These are phyloP conservation scores for Berkeleyomyces rouxiae DNA, from an alignment of 2,329 filamentous ascomycete species.

Conservation along the genomic window DNA sequence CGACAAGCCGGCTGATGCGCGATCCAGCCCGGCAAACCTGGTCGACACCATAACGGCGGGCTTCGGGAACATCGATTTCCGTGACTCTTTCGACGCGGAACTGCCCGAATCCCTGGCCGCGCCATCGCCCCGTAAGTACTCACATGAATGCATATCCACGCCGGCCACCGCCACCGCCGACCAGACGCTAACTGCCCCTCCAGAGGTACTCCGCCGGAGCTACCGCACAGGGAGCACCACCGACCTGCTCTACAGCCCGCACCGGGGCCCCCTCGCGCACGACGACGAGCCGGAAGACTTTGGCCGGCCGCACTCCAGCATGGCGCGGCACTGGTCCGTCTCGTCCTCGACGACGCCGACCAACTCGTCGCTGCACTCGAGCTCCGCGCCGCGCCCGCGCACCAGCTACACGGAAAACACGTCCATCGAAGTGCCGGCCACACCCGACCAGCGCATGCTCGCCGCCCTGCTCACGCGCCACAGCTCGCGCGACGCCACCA, in stretches of 20 bases:
- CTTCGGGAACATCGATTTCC: conserved; percentile 5
- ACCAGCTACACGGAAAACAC: conserved; percentile 30
- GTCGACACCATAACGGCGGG: conserved; percentile 11
- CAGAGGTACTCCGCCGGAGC: conserved; percentile 9
- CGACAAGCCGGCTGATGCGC: background rate
- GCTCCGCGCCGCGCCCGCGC: conserved; percentile 23
- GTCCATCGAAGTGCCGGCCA: conserved; percentile 24
- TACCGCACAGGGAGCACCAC: conserved; percentile 11
- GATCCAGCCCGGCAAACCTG: background rate
- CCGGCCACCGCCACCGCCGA: background rate
- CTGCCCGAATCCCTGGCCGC: conserved; percentile 9
- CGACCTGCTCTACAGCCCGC: conserved; percentile 15
- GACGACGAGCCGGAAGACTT: conserved; percentile 20
- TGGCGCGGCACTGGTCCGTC: conserved; percentile 25
- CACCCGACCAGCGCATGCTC: conserved; percentile 8
- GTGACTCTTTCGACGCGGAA: conserved; percentile 1
- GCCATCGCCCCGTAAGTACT: conserved; percentile 13
- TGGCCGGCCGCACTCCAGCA: conserved; percentile 21
- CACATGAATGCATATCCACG: background rate
- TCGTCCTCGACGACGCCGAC: conserved; percentile 28
- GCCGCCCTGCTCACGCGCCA: conserved; percentile 15
- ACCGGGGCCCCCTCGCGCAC: conserved; percentile 17
- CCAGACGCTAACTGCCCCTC: background rate
- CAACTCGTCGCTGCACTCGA: conserved; percentile 26
- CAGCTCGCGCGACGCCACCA: conserved; percentile 13